Evolutionary conservation across 306 rosid genomes (phyloP).

Genomic region (Vicia villosa): DNA sequence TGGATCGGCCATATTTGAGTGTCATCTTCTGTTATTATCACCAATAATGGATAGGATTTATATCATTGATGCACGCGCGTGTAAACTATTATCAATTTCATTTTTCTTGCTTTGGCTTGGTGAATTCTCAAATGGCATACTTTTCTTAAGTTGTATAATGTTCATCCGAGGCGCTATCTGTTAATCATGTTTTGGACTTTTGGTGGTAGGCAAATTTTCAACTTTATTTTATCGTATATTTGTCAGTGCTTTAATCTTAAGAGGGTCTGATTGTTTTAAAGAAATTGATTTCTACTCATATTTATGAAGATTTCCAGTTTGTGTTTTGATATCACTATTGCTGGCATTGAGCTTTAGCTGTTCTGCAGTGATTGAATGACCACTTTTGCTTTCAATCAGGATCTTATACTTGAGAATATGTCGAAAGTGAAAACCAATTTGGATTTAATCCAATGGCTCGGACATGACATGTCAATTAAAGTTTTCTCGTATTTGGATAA

Average conservation of each 20-base stretch:
- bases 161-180: too few relatives aligned
- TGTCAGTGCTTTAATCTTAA: background rate
- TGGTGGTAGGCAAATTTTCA: background rate
- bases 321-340: background rate
- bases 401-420: slow-evolving; percentile 39
- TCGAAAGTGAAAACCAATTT: slow-evolving; percentile 34
- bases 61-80: too few relatives aligned
- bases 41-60: too few relatives aligned
- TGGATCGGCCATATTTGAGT: background rate
- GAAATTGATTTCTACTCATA: background rate
- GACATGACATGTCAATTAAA: slow-evolving; percentile 50
- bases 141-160: too few relatives aligned
- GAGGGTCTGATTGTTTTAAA: background rate
- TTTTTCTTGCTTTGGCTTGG: too few relatives aligned
- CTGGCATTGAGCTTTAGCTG: slow-evolving; percentile 17
- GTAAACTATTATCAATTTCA: too few relatives aligned
- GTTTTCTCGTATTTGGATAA: slow-evolving; percentile 61
- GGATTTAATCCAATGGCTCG: slow-evolving; percentile 55
- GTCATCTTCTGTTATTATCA: background rate
- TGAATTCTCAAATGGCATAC: too few relatives aligned
- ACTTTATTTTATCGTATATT: background rate
- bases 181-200: too few relatives aligned
- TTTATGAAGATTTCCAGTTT: background rate
- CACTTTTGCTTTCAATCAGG: slow-evolving; percentile 18
- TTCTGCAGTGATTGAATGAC: background rate